Percentiles rank a stretch among this genome's conserved stretches.
Evolutionary conservation across 768 basidiomycete genomes (phyloP).

Genomic region (Favolaschia claudopus): DNA sequence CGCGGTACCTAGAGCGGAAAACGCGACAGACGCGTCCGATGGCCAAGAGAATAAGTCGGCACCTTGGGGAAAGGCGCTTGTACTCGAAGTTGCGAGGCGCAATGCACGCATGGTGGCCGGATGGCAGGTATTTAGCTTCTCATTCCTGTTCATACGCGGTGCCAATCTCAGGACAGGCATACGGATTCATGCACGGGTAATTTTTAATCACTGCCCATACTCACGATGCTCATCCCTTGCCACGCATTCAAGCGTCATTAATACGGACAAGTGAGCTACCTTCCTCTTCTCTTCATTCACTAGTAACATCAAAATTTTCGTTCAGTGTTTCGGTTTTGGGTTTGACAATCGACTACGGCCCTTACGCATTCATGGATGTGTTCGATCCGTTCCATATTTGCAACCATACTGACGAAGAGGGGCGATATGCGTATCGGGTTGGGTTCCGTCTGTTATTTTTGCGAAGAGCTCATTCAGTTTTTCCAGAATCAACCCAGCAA

Average conservation of each 20-base stretch:
- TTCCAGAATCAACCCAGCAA: slow-evolving; percentile 75
- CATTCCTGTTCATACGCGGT: too few relatives aligned
- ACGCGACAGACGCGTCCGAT: slow-evolving; percentile 7
- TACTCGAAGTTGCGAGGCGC: slow-evolving; percentile 80
- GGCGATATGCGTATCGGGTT: slow-evolving; percentile 77
- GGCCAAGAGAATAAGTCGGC: slow-evolving; percentile 49
- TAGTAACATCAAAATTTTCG: slow-evolving; percentile 15
- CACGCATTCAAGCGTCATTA: too few relatives aligned
- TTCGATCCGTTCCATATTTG: slow-evolving; percentile 88
- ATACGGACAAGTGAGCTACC: slow-evolving; percentile 87
- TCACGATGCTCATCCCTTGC: too few relatives aligned
- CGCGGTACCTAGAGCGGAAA: not conserved
- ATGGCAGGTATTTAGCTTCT: too few relatives aligned
- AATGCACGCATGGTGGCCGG: slow-evolving; percentile 94
- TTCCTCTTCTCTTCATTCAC: not conserved
- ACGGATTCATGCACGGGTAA: slow-evolving; percentile 94
- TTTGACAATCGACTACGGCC: slow-evolving; percentile 84
- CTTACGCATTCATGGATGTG: slow-evolving; percentile 95
- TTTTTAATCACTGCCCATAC: too few relatives aligned
- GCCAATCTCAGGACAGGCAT: too few relatives aligned
- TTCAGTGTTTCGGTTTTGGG: slow-evolving; percentile 77
- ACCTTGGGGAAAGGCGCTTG: slow-evolving; percentile 75
- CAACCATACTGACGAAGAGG: slow-evolving; percentile 85
- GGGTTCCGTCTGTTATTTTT: not conserved
- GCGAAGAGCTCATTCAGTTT: not conserved